Conservation (phyloP, 2,329 filamentous ascomycete species). For the Aspergillus sp. region DNA sequence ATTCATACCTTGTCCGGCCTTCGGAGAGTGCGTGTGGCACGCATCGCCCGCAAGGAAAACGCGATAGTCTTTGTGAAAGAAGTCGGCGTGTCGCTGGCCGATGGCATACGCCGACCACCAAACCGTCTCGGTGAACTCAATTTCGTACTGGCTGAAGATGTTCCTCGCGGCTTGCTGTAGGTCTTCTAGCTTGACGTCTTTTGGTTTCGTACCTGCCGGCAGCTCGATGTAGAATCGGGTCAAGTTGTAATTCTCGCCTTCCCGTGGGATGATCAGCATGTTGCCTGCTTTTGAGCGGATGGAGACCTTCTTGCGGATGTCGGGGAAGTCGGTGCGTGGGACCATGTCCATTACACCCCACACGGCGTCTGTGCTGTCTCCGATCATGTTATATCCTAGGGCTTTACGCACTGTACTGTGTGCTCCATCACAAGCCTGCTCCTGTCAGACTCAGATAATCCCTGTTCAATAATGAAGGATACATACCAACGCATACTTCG, state of each 20-base stretch:
- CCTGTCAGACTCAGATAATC: neutral
- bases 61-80: conserved; percentile 67
- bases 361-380: conserved; percentile 61
- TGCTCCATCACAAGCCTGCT: conserved; percentile 55
- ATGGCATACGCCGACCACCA: conserved; percentile 77
- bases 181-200: conserved; percentile 57
- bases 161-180: conserved; percentile 57
- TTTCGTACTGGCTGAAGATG: conserved; percentile 60
- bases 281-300: conserved; percentile 53
- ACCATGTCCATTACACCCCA: conserved; percentile 63
- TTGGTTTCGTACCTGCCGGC: conserved; percentile 53
- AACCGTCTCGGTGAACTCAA: conserved; percentile 59
- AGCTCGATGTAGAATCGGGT: conserved; percentile 68
- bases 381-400: conserved; percentile 59
- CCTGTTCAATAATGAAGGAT: neutral
- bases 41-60: conserved; percentile 74
- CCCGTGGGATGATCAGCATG: conserved; percentile 57
- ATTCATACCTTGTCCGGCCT: conserved; percentile 67
- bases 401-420: conserved; percentile 46
- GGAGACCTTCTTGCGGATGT: conserved; percentile 56
- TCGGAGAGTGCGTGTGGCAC: conserved; percentile 71
- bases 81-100: conserved; percentile 71
- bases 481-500: conserved; percentile 59
- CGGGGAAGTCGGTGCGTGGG: conserved; percentile 54
- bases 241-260: conserved; percentile 58